A percentile compares a stretch with the other conserved stretches of the same genome.
These are phyloP conservation scores for Boletus huronensis DNA, from an alignment of 768 basidiomycete species.

Conservation along the genomic window DNA sequence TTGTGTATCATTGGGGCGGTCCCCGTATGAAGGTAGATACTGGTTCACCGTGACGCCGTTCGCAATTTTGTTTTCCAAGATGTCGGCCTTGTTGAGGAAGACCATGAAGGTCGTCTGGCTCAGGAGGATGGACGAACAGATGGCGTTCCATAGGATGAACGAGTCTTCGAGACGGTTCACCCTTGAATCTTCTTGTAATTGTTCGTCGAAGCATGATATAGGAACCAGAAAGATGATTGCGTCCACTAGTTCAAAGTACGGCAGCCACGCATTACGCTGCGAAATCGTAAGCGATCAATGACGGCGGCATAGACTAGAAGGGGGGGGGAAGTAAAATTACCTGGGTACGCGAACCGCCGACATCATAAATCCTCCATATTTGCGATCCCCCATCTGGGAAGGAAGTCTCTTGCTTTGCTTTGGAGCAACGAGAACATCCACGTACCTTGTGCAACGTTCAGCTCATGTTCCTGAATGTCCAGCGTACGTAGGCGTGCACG, in stretches of 20 bases:
- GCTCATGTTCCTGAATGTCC: conserved; percentile 63
- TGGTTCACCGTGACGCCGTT: conserved; percentile 52
- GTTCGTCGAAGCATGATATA: conserved; percentile 77
- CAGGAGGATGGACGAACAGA: conserved; percentile 63
- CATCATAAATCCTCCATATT: conserved; percentile 76
- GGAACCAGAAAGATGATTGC: conserved; percentile 81
- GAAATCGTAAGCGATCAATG: neutral
- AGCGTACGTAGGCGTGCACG: conserved; percentile 67
- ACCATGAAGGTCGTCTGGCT: conserved; percentile 55
- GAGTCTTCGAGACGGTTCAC: conserved; percentile 77
- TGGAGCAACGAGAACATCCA: neutral
- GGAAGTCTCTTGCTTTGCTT: neutral
- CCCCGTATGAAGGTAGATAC: conserved; percentile 63
- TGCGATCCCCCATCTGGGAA: conserved; percentile 35
- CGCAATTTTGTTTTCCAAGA: conserved; percentile 61
- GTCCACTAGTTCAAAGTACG: conserved; percentile 76
- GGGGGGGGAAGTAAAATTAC: conserved; percentile 32
- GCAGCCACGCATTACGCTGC: conserved; percentile 77
- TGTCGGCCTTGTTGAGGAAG: conserved; percentile 67
- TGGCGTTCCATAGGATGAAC: conserved; percentile 64
- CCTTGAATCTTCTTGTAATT: conserved; percentile 61
- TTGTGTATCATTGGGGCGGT: conserved; percentile 64
- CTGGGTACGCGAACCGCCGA: conserved; percentile 67
- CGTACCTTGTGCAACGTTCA: conserved; percentile 38
- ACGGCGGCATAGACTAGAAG: neutral